phyloP scores from a whole-genome alignment of 202 grass and related monocot genomes.

The Sporobolus alterniflorus region DNA sequence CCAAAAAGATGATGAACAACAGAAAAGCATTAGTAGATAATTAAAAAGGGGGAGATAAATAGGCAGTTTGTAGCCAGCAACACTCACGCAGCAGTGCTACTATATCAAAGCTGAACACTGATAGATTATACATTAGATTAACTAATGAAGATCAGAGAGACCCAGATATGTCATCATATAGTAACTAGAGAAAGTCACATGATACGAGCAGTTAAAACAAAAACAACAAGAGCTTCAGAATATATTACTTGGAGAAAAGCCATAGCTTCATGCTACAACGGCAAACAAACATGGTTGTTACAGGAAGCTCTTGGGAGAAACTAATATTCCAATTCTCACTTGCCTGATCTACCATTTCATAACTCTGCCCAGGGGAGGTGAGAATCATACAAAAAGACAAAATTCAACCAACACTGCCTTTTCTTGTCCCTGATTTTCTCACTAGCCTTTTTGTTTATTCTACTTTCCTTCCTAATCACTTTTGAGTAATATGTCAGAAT shows the following conservation, averaged over 20 bases:
- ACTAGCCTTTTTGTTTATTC: constrained; percentile 6
- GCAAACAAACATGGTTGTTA: constrained; percentile 26
- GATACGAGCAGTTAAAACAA: constrained; percentile 21
- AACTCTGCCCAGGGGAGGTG: constrained; percentile 41
- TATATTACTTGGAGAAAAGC: not conserved
- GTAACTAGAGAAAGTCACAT: not conserved
- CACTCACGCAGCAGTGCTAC: constrained; percentile 7
- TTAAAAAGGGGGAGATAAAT: not conserved
- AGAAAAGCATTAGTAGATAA: not conserved
- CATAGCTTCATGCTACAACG: not conserved
- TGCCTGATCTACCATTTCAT: constrained; percentile 30
- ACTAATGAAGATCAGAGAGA: not conserved
- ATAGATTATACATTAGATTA: not conserved
- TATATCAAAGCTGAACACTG: not conserved
- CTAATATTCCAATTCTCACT: constrained; percentile 38
- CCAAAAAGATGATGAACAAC: not conserved
- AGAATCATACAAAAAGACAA: constrained; percentile 37
- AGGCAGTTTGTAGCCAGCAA: not conserved
- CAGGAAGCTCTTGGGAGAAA: constrained; percentile 6
- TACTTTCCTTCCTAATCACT: constrained; percentile 26
- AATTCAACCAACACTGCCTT: not conserved
- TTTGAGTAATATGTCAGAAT: constrained; percentile 20
- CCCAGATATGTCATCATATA: not conserved
- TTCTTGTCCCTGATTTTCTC: constrained; percentile 34
- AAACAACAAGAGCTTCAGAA: constrained; percentile 28